These are phyloP conservation scores for Crucihimalaya himalaica DNA, from an alignment of 345 rosid species.

Conservation along the genomic window DNA sequence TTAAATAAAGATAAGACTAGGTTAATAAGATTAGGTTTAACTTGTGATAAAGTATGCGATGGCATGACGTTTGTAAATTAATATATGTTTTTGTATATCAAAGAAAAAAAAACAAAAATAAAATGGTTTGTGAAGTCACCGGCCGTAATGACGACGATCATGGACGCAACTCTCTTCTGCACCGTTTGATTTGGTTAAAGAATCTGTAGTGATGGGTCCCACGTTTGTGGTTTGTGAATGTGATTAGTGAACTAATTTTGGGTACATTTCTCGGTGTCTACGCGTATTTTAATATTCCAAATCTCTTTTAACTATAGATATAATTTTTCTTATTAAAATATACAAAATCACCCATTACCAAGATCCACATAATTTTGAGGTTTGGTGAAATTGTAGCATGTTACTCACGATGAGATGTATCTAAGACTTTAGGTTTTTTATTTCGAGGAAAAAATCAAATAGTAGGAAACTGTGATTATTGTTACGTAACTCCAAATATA, in stretches of 20 bases:
- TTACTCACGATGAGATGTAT: slow-evolving; percentile 27
- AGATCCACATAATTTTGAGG: slow-evolving; percentile 28
- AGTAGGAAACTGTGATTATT: slow-evolving; percentile 25
- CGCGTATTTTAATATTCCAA: slow-evolving; percentile 23
- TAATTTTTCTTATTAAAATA: background rate
- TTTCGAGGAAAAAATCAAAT: slow-evolving; percentile 29
- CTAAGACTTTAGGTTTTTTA: background rate
- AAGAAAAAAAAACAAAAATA: background rate
- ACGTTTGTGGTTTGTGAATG: slow-evolving; percentile 34
- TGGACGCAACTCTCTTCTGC: slow-evolving; percentile 45
- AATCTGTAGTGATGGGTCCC: slow-evolving; percentile 40
- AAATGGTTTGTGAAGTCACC: slow-evolving; percentile 38
- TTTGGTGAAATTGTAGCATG: slow-evolving; percentile 32
- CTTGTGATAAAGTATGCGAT: slow-evolving; percentile 18
- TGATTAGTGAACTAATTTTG: slow-evolving; percentile 40
- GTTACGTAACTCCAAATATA: slow-evolving; percentile 40
- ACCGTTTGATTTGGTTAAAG: slow-evolving; percentile 42
- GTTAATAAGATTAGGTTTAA: slow-evolving; percentile 32
- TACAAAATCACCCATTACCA: slow-evolving; percentile 8
- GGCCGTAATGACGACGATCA: slow-evolving; percentile 37
- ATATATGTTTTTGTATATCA: background rate
- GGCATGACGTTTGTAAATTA: slow-evolving; percentile 33
- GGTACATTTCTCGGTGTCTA: slow-evolving; percentile 34
- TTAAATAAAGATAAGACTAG: slow-evolving; percentile 22
- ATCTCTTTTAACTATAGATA: background rate